Percentiles rank a stretch among this genome's conserved stretches.
Conservation (phyloP, 2,329 filamentous ascomycete species). For the Clarireedia homoeocarpa region DNA sequence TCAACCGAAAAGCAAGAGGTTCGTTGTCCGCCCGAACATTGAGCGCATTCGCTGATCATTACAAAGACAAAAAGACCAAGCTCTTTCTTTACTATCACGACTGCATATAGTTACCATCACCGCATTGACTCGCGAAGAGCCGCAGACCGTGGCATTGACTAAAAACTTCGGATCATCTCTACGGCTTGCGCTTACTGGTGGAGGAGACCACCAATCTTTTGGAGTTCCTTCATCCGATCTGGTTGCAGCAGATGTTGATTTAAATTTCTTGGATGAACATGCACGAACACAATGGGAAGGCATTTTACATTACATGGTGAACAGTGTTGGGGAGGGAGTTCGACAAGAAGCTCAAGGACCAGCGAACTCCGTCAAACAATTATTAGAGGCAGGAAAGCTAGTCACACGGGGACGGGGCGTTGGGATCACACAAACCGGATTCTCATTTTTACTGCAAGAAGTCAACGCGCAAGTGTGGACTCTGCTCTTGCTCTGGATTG, state of each 20-base stretch:
- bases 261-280: constrained; percentile 73
- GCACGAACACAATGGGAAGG: constrained; percentile 90
- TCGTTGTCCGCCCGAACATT: constrained; percentile 18
- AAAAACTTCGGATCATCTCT: constrained; percentile 78
- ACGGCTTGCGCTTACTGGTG: constrained; percentile 79
- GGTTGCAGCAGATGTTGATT: constrained; percentile 54
- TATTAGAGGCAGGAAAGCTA: constrained; percentile 73
- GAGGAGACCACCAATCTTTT: constrained; percentile 79
- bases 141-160: constrained; percentile 68
- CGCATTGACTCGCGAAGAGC: constrained; percentile 49
- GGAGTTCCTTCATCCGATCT: constrained; percentile 70
- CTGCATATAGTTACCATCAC: constrained; percentile 79
- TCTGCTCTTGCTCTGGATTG: constrained; percentile 84
- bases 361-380: constrained; percentile 72
- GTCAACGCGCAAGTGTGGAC: constrained; percentile 98
- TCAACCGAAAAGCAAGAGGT: constrained; percentile 55
- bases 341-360: constrained; percentile 43
- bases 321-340: constrained; percentile 53
- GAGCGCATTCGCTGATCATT: constrained; percentile 9
- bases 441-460: constrained; percentile 90
- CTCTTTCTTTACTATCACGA: constrained; percentile 69
- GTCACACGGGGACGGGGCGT: constrained; percentile 57
- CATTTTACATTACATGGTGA: constrained; percentile 92
- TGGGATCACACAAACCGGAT: constrained; percentile 85
- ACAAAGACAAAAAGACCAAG: constrained; percentile 69